Evolutionary conservation across 345 rosid species (phyloP).

Genomic region (Eucalyptus pumila): DNA sequence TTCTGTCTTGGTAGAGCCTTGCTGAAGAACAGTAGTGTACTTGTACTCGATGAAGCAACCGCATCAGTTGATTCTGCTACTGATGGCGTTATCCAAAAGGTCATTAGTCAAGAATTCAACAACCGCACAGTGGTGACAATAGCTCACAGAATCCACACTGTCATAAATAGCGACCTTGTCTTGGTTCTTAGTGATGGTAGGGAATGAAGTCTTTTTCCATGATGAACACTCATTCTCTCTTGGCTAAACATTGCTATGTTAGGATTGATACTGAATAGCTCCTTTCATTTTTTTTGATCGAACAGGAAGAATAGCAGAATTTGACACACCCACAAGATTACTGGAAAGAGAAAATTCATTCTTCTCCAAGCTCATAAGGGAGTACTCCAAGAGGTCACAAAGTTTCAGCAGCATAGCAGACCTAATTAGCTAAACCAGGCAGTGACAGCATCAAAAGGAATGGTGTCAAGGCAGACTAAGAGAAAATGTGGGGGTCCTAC

Average conservation of each 20-base stretch:
- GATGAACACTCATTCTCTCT: background rate
- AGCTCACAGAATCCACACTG: slow-evolving; percentile 93
- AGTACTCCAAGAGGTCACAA: slow-evolving; percentile 67
- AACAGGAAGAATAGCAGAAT: slow-evolving; percentile 87
- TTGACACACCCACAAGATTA: slow-evolving; percentile 57
- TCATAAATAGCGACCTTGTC: slow-evolving; percentile 78
- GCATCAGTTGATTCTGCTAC: slow-evolving; percentile 95
- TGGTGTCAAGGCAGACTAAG: background rate
- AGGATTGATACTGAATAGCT: background rate
- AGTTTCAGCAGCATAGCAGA: slow-evolving; percentile 21
- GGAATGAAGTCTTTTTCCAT: background rate
- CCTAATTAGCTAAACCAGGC: background rate
- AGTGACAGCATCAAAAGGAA: background rate
- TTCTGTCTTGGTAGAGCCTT: slow-evolving; percentile 81
- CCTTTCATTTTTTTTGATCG: background rate
- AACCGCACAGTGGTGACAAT: slow-evolving; percentile 84
- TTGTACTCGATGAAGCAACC: slow-evolving; percentile 88
- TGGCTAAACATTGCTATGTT: background rate
- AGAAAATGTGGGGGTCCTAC: background rate
- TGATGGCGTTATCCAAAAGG: slow-evolving; percentile 70
- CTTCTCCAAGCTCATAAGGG: slow-evolving; percentile 80
- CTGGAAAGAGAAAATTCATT: slow-evolving; percentile 69
- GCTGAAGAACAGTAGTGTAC: slow-evolving; percentile 72
- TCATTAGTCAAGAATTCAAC: slow-evolving; percentile 65
- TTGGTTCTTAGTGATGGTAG: slow-evolving; percentile 91